phyloP scores from a whole-genome alignment of 495 filamentous ascomycete species.

The Xylaria cubensis region DNA sequence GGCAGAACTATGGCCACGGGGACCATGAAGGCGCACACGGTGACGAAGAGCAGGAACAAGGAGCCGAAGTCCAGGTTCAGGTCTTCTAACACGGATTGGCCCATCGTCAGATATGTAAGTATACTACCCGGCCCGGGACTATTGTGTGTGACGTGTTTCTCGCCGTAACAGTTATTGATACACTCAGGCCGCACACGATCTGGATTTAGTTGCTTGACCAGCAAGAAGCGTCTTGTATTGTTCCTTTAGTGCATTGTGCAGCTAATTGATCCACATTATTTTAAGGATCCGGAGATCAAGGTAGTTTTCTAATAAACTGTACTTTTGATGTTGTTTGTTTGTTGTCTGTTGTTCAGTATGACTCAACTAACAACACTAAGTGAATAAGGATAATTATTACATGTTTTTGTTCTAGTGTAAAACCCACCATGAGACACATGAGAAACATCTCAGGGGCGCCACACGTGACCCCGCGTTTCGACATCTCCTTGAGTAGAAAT shows the following conservation, averaged over 20 bases:
- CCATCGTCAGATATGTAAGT: slow-evolving; percentile 4
- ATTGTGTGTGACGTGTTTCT: background rate
- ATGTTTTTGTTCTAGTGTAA: background rate
- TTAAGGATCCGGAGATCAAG: background rate
- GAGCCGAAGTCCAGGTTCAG: slow-evolving; percentile 40
- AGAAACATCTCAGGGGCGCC: slow-evolving; percentile 9
- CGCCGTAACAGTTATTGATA: background rate
- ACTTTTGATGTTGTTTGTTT: background rate
- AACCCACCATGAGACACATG: slow-evolving; percentile 10
- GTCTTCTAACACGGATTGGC: slow-evolving; percentile 18
- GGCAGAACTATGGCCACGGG: slow-evolving; percentile 56
- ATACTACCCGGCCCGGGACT: too few relatives aligned
- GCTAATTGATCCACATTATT: background rate
- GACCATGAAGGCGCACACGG: slow-evolving; percentile 55
- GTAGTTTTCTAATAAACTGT: background rate
- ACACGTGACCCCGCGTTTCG: slow-evolving; percentile 7
- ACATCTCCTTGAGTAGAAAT: background rate
- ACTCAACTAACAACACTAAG: background rate
- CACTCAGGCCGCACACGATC: background rate
- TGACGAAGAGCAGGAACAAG: slow-evolving; percentile 52
- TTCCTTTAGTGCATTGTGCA: slow-evolving; percentile 6
- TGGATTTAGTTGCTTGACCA: slow-evolving; percentile 2
- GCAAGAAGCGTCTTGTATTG: slow-evolving; percentile 15
- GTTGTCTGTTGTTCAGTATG: background rate
- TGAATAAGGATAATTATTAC: background rate